phyloP scores from a whole-genome alignment of 2,329 filamentous ascomycete genomes.

The Colletotrichum higginsianum region DNA sequence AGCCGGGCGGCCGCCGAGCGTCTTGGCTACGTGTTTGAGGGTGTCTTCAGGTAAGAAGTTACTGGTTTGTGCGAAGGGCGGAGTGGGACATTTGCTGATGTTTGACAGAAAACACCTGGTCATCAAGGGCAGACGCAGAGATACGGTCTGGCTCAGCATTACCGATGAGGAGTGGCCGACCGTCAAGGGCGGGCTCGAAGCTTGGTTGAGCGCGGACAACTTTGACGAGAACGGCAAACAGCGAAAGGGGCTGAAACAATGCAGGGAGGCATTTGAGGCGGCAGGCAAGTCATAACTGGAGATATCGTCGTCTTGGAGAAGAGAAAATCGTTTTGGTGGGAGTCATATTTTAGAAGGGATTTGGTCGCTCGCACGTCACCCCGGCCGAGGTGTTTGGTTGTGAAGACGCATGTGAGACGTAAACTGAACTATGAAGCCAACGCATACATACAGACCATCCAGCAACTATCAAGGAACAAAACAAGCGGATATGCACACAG shows the following conservation, averaged over 20 bases:
- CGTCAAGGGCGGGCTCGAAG: slow-evolving; percentile 62
- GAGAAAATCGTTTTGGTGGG: not conserved
- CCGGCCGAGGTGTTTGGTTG: not conserved
- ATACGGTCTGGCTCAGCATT: slow-evolving; percentile 74
- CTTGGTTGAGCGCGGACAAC: slow-evolving; percentile 69
- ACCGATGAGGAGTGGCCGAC: slow-evolving; percentile 71
- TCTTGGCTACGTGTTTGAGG: slow-evolving; percentile 73
- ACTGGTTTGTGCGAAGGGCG: not conserved
- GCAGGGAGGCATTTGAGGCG: slow-evolving; percentile 41
- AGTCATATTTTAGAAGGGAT: not conserved
- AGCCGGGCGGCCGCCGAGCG: slow-evolving; percentile 69
- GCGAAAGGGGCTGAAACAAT: slow-evolving; percentile 59
- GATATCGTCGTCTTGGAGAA: not conserved
- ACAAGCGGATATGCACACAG: slow-evolving; percentile 22
- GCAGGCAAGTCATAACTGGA: not conserved
- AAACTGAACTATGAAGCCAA: not conserved
- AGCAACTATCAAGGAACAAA: not conserved
- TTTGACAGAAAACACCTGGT: slow-evolving; percentile 68
- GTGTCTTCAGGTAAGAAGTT: slow-evolving; percentile 63
- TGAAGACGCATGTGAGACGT: not conserved
- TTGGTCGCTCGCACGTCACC: too few relatives aligned
- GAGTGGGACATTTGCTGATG: not conserved
- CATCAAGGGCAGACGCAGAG: slow-evolving; percentile 68
- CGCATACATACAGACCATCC: not conserved
- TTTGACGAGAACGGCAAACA: slow-evolving; percentile 70